A percentile compares a stretch with the other conserved stretches of the same genome.
Evolutionary conservation across 306 rosid genomes (phyloP).

Genomic region (Malus orientalis): DNA sequence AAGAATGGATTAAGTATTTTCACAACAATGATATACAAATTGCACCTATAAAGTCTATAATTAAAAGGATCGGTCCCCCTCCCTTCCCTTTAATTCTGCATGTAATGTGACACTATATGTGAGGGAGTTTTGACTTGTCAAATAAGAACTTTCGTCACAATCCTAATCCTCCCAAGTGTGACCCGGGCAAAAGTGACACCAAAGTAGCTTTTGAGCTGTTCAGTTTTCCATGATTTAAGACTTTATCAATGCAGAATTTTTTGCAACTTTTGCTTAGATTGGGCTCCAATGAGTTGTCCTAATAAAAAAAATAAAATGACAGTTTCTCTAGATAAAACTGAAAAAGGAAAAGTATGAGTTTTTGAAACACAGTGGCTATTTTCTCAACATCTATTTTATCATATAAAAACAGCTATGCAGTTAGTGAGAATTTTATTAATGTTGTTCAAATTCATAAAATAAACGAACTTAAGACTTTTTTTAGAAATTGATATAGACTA

Average conservation of each 20-base stretch:
- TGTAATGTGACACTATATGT: not conserved
- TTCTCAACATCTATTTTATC: no score
- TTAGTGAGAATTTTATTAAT: no score
- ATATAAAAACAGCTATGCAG: no score
- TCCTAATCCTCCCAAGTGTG: conserved; percentile 10
- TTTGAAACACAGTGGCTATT: no score
- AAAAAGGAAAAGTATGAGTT: not conserved
- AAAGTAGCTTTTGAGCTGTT: conserved; percentile 38
- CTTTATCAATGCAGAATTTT: conserved; percentile 5
- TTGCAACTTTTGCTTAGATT: conserved; percentile 7
- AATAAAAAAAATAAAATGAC: not conserved
- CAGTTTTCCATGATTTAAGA: not conserved
- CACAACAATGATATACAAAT: no score
- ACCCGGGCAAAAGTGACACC: conserved; percentile 17
- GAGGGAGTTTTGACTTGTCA: conserved; percentile 16
- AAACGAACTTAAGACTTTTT: no score
- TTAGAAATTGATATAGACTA: no score
- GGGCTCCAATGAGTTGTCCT: conserved; percentile 23
- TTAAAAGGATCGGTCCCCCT: not conserved
- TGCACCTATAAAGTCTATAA: no score
- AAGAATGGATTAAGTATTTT: not conserved
- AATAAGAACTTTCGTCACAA: not conserved
- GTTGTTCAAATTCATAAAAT: no score
- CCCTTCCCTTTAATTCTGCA: not conserved
- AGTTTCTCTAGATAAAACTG: not conserved